These are phyloP conservation scores for Tolypocladium inflatum DNA, from an alignment of 2,329 filamentous ascomycete genomes.

Conservation along the genomic window DNA sequence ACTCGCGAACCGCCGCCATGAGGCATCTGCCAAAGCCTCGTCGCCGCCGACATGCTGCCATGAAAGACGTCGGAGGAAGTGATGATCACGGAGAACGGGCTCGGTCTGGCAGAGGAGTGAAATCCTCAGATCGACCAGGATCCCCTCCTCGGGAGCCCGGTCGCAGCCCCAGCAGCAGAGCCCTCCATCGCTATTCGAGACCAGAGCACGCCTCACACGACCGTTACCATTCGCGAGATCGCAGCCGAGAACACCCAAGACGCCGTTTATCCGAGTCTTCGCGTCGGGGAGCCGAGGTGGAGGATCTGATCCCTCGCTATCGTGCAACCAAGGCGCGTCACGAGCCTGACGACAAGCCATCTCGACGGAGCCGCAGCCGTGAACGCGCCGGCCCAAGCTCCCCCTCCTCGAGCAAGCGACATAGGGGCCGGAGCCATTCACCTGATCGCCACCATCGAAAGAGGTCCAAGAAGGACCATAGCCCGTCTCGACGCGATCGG, in stretches of 20 bases:
- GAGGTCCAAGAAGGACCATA: conserved; percentile 24
- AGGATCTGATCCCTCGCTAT: conserved; percentile 29
- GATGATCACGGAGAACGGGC: conserved; percentile 27
- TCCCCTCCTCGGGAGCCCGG: conserved; percentile 21
- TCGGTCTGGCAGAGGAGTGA: conserved; percentile 24
- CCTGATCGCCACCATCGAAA: conserved; percentile 27
- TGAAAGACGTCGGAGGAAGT: conserved; percentile 27
- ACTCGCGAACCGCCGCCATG: conserved; percentile 17
- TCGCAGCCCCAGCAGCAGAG: conserved; percentile 16
- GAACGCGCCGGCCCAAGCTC: conserved; percentile 22
- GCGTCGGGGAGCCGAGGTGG: conserved; percentile 18
- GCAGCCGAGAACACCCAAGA: conserved; percentile 22
- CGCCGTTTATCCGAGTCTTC: conserved; percentile 15
- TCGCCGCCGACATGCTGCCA: conserved; percentile 30
- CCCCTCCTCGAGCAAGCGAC: conserved; percentile 29
- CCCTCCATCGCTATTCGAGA: conserved; percentile 22
- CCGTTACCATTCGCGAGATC: conserved; percentile 28
- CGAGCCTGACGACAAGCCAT: conserved; percentile 19
- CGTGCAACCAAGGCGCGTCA: conserved; percentile 21
- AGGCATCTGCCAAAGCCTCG: conserved; percentile 20
- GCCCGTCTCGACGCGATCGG: conserved; percentile 27
- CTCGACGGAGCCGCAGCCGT: conserved; percentile 24
- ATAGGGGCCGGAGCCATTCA: conserved; percentile 32
- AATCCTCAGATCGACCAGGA: conserved; percentile 19
- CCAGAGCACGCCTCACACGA: conserved; percentile 24